A percentile compares a stretch with the other conserved stretches of the same genome.
phyloP scores from a whole-genome alignment of 768 basidiomycete genomes.

The Boletellus emodensis region DNA sequence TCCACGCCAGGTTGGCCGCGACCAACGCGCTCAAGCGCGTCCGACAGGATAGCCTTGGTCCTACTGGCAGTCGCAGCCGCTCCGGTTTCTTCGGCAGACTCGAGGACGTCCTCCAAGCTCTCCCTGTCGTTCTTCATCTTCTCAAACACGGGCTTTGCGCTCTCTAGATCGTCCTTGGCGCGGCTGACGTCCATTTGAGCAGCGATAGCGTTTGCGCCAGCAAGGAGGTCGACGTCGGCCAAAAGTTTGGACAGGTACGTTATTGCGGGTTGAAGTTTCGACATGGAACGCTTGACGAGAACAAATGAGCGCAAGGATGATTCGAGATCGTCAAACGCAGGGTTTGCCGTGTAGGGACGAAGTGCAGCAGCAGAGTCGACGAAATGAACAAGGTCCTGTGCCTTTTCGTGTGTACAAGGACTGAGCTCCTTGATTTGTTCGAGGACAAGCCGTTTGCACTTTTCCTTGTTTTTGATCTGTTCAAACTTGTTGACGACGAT shows the following conservation, averaged over 20 bases:
- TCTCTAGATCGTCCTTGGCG: constrained; percentile 65
- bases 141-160: constrained; percentile 78
- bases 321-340: constrained; percentile 85
- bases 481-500: constrained; percentile 99
- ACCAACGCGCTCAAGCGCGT: constrained; percentile 74
- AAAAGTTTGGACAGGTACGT: constrained; percentile 92
- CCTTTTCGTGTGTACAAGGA: constrained; percentile 88
- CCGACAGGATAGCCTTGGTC: constrained; percentile 55
- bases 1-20: constrained; percentile 68
- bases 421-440: constrained; percentile 93
- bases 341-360: constrained; percentile 59
- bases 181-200: constrained; percentile 72
- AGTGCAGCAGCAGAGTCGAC: constrained; percentile 85
- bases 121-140: constrained; percentile 78
- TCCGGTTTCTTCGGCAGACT: constrained; percentile 72
- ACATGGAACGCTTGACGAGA: constrained; percentile 91
- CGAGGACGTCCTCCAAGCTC: constrained; percentile 72
- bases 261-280: constrained; percentile 89
- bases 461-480: constrained; percentile 91
- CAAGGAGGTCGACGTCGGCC: constrained; percentile 83
- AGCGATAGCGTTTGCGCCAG: constrained; percentile 80
- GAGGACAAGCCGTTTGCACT: constrained; percentile 81
- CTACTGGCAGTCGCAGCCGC: constrained; percentile 47
- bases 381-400: constrained; percentile 94
- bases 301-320: constrained; percentile 90